phyloP scores from a whole-genome alignment of 1,139 yeast species.

The Debaryomycetaceae sp. region DNA sequence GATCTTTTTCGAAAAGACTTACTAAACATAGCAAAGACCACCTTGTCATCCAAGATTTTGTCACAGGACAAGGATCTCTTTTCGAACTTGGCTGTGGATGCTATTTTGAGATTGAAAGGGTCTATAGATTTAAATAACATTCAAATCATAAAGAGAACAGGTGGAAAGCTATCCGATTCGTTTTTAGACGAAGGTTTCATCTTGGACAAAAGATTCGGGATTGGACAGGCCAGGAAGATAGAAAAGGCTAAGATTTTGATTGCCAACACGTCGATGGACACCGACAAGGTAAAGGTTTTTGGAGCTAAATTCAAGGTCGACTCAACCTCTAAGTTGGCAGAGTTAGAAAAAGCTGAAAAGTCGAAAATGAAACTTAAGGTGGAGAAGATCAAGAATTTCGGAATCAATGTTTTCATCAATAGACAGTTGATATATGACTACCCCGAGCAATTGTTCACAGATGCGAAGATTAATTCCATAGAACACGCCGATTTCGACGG shows the following conservation, averaged over 20 bases:
- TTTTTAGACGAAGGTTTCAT: constrained; percentile 95
- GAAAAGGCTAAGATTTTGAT: constrained; percentile 83
- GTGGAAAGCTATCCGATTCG: constrained; percentile 89
- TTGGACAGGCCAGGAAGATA: constrained; percentile 84
- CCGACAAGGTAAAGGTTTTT: constrained; percentile 93
- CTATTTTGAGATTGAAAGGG: constrained; percentile 86
- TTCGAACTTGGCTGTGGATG: constrained; percentile 89
- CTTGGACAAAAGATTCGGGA: constrained; percentile 87
- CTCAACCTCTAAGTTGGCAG: constrained; percentile 91
- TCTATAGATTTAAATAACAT: constrained; percentile 93
- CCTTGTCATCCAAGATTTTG: constrained; percentile 87
- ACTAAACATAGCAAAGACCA: constrained; percentile 84
- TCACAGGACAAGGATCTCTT: constrained; percentile 93
- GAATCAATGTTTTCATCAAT: constrained; percentile 87
- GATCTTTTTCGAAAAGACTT: constrained; percentile 74
- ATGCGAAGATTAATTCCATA: constrained; percentile 81
- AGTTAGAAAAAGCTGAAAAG: constrained; percentile 92
- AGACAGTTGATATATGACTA: constrained; percentile 96
- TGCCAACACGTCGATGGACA: constrained; percentile 96
- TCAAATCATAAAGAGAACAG: constrained; percentile 88
- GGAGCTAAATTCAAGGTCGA: constrained; percentile 98
- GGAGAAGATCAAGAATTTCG: constrained; percentile 77
- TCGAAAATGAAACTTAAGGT: constrained; percentile 89
- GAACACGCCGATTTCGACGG: constrained; percentile 99
- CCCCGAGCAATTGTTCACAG: constrained; percentile 94